Conservation (phyloP, 306 rosid species). For the Acacia crassicarpa region DNA sequence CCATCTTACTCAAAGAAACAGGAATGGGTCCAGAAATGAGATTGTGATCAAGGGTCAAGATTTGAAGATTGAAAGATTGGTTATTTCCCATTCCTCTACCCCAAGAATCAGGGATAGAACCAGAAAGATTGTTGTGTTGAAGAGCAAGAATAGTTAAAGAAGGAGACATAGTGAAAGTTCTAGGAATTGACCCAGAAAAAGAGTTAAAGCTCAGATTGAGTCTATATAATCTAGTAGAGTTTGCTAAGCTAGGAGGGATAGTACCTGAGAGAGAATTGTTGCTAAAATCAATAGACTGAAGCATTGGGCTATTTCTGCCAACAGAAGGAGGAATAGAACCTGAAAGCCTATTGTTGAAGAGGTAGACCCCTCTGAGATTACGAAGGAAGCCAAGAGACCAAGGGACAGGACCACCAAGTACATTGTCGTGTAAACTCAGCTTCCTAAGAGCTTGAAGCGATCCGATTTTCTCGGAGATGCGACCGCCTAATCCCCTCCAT, state of each 20-base stretch:
- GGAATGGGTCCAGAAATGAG: conserved; percentile 68
- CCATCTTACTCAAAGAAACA: conserved; percentile 55
- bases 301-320: conserved; percentile 68
- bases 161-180: conserved; percentile 44
- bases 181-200: conserved; percentile 75
- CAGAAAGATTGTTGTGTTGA: conserved; percentile 74
- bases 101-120: conserved; percentile 66
- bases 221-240: conserved; percentile 65
- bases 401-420: conserved; percentile 64
- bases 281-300: conserved; percentile 88
- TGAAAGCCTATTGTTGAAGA: conserved; percentile 84
- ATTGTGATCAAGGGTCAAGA: conserved; percentile 72
- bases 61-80: conserved; percentile 43
- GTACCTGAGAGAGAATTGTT: conserved; percentile 64
- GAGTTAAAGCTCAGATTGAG: conserved; percentile 83
- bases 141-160: conserved; percentile 70
- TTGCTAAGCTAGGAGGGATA: conserved; percentile 70
- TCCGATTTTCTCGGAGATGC: conserved; percentile 74
- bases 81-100: conserved; percentile 53
- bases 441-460: conserved; percentile 74
- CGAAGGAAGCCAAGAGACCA: conserved; percentile 67
- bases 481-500: conserved; percentile 85
- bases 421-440: conserved; percentile 81
- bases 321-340: conserved; percentile 82
- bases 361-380: conserved; percentile 86